Percentiles rank a stretch among this genome's conserved stretches.
phyloP scores from a whole-genome alignment of 257 asterid genomes.

The Phtheirospermum japonicum region DNA sequence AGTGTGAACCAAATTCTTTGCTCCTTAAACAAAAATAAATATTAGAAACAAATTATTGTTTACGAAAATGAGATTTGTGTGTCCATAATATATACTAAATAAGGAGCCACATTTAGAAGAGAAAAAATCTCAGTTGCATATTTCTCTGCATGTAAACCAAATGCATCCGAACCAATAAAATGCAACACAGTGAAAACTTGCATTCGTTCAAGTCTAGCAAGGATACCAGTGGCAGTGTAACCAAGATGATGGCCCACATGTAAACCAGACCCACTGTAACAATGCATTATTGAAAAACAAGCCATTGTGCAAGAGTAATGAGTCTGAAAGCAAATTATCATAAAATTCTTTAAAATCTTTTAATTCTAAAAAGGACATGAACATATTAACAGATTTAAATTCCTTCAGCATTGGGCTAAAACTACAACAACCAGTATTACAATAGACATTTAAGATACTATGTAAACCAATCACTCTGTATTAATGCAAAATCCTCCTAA shows the following conservation, averaged over 20 bases:
- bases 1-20: too few species aligned
- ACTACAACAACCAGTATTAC: constrained; percentile 11
- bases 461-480: too few species aligned
- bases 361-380: not conserved
- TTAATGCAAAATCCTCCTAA: too few species aligned
- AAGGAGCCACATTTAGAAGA: constrained; percentile 4
- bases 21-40: too few species aligned
- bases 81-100: not conserved
- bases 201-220: constrained; percentile 92
- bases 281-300: constrained; percentile 26
- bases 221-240: constrained; percentile 94
- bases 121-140: constrained; percentile 80
- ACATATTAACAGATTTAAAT: constrained; percentile 1
- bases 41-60: too few species aligned
- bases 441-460: not conserved
- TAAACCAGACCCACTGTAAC: constrained; percentile 92
- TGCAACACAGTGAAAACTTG: constrained; percentile 95
- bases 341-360: constrained; percentile 14
- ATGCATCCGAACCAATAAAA: constrained; percentile 99
- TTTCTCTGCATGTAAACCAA: constrained; percentile 98
- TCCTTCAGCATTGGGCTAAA: constrained; percentile 16
- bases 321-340: constrained; percentile 9
- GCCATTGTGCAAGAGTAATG: constrained; percentile 23
- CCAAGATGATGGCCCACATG: constrained; percentile 99
- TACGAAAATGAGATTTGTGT: too few species aligned